Conservation (phyloP, 2,329 filamentous ascomycete genomes). For the Daldinia eschscholtzii region DNA sequence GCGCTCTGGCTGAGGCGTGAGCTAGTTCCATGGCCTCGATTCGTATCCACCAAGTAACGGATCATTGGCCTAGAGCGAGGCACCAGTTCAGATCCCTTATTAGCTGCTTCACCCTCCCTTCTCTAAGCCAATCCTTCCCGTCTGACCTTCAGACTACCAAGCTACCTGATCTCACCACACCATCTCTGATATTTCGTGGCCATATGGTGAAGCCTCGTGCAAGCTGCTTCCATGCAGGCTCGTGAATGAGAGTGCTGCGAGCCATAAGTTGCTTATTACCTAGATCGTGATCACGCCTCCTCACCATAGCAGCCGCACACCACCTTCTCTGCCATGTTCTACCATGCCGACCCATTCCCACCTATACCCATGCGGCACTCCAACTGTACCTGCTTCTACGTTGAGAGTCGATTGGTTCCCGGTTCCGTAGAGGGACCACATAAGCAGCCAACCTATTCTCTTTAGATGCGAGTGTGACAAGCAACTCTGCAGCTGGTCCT, state of each 20-base stretch:
- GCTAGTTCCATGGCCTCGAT: conserved; percentile 36
- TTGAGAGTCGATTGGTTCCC: conserved; percentile 44
- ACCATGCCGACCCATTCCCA: neutral
- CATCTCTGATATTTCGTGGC: conserved; percentile 43
- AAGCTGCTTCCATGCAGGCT: conserved; percentile 45
- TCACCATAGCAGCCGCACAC: conserved; percentile 40
- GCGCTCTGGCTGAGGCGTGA: conserved; percentile 40
- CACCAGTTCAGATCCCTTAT: conserved; percentile 44
- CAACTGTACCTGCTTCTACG: conserved; percentile 50
- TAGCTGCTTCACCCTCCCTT: conserved; percentile 34
- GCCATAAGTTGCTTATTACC: conserved; percentile 34
- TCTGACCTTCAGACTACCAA: conserved; percentile 42
- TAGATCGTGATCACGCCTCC: conserved; percentile 42
- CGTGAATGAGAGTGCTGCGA: conserved; percentile 32
- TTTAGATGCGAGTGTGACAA: conserved; percentile 45
- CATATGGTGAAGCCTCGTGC: conserved; percentile 51
- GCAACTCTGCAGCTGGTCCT: conserved; percentile 42
- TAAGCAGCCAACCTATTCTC: conserved; percentile 37
- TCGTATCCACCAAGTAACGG: conserved; percentile 29
- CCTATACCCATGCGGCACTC: conserved; percentile 32
- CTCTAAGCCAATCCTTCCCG: conserved; percentile 37
- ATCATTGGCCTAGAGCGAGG: conserved; percentile 43
- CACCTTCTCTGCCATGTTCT: conserved; percentile 33
- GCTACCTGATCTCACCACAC: conserved; percentile 44
- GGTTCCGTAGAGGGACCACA: conserved; percentile 38